These are phyloP conservation scores for Rhodamnia rubescens DNA, from an alignment of 345 rosid genomes.

Conservation along the genomic window DNA sequence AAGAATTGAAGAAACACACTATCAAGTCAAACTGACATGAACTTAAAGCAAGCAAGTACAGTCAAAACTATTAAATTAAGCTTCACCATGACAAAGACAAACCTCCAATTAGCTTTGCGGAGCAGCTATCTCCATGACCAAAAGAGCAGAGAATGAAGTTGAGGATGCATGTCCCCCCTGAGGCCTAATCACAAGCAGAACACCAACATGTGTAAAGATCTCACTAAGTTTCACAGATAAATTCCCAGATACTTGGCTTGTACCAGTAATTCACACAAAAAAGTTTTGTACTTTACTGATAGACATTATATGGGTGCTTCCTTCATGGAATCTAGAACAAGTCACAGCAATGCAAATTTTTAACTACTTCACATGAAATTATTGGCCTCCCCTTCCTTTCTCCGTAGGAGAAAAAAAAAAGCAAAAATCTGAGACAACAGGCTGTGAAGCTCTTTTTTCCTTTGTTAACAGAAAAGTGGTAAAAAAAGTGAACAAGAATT, in stretches of 20 bases:
- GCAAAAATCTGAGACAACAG: not conserved
- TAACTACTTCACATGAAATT: constrained; percentile 15
- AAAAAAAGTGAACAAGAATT: not conserved
- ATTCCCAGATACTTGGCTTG: not conserved
- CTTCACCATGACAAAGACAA: not conserved
- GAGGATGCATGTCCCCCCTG: not conserved
- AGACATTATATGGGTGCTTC: constrained; percentile 4
- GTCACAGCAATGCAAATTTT: constrained; percentile 11
- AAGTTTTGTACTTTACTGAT: constrained; percentile 9
- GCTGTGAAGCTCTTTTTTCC: not conserved
- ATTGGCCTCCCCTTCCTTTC: constrained; percentile 15
- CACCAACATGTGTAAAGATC: not conserved
- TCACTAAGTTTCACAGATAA: not conserved
- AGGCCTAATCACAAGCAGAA: not conserved
- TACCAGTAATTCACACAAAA: not conserved
- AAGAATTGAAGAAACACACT: not conserved
- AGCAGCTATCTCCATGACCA: not conserved
- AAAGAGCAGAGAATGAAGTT: not conserved
- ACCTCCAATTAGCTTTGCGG: not conserved
- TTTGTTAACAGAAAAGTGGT: not conserved
- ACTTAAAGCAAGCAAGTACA: not conserved
- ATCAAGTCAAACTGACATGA: not conserved
- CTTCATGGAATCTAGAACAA: constrained; percentile 13
- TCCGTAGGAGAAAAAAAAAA: constrained; percentile 1
- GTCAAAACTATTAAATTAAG: not conserved